phyloP scores from a whole-genome alignment of 805 yeast species.

The Ogataea trehaloabstinens region DNA sequence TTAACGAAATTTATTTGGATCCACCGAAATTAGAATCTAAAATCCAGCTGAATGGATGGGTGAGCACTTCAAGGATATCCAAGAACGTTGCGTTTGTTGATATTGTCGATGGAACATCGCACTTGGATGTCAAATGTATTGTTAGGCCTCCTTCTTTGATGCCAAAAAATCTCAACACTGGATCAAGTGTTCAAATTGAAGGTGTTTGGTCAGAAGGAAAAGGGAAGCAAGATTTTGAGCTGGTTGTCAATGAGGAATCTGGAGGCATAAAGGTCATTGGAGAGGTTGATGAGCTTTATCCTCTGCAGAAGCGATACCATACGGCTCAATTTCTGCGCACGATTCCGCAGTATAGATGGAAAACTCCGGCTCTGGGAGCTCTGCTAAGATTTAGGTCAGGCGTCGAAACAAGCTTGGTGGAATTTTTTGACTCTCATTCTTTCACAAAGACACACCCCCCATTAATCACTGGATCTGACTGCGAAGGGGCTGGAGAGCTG shows the following conservation, averaged over 20 bases:
- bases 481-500: constrained; percentile 97
- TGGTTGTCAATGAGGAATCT: constrained; percentile 36
- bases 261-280: constrained; percentile 52
- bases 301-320: constrained; percentile 80
- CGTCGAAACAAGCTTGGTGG: constrained; percentile 51
- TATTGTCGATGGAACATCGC: constrained; percentile 71
- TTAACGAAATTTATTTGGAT: constrained; percentile 26
- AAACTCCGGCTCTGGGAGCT: constrained; percentile 63
- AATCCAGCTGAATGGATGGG: constrained; percentile 66
- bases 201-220: constrained; percentile 42
- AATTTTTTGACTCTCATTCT: constrained; percentile 50
- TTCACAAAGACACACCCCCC: constrained; percentile 85
- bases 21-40: constrained; percentile 38
- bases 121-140: constrained; percentile 54
- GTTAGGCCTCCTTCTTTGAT: constrained; percentile 38
- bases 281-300: constrained; percentile 59
- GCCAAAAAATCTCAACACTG: constrained; percentile 34
- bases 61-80: constrained; percentile 66
- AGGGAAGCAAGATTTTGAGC: constrained; percentile 54
- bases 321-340: constrained; percentile 64
- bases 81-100: constrained; percentile 81
- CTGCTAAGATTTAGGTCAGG: constrained; percentile 71
- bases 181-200: constrained; percentile 32
- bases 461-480: constrained; percentile 80
- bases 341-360: constrained; percentile 76